These are phyloP conservation scores for Daldinia vernicosa DNA, from an alignment of 495 filamentous ascomycete species.

Conservation along the genomic window DNA sequence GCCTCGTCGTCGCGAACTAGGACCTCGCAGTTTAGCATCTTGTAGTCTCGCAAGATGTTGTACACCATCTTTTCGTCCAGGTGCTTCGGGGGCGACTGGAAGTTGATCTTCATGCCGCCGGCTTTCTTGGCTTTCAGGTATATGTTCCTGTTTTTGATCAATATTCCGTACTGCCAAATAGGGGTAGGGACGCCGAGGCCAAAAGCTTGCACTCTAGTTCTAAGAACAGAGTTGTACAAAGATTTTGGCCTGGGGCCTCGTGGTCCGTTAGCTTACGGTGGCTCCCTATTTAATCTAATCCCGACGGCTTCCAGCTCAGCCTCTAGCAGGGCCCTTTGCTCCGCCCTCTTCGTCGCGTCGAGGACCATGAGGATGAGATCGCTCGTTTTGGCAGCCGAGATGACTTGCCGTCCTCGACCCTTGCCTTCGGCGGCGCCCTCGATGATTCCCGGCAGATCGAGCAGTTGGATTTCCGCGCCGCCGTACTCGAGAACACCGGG, in stretches of 20 bases:
- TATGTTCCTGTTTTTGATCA: conserved; percentile 74
- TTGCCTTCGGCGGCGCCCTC: conserved; percentile 97
- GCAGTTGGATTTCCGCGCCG: conserved; percentile 96
- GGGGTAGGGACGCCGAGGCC: background rate
- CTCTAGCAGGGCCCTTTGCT: conserved; percentile 90
- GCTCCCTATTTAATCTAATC: conserved; percentile 90
- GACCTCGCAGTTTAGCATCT: conserved; percentile 97
- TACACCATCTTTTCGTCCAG: conserved; percentile 97
- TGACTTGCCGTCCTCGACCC: conserved; percentile 94
- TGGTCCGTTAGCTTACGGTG: conserved; percentile 70
- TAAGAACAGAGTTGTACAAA: background rate
- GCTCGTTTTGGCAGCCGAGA: conserved; percentile 98
- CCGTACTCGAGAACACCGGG: conserved; percentile 98
- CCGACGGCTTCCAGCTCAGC: conserved; percentile 96
- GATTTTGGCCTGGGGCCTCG: background rate
- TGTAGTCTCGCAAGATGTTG: conserved; percentile 97
- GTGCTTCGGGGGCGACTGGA: conserved; percentile 85
- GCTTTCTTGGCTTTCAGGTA: conserved; percentile 98
- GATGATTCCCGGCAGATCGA: conserved; percentile 98
- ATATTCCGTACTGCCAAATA: conserved; percentile 1
- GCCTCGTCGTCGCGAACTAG: conserved; percentile 93
- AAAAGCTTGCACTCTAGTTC: background rate
- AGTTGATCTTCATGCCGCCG: conserved; percentile 98
- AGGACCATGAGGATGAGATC: conserved; percentile 97
- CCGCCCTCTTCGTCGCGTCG: conserved; percentile 95